phyloP scores from a whole-genome alignment of 176 grass and related monocot species.

The Carex littledalei region DNA sequence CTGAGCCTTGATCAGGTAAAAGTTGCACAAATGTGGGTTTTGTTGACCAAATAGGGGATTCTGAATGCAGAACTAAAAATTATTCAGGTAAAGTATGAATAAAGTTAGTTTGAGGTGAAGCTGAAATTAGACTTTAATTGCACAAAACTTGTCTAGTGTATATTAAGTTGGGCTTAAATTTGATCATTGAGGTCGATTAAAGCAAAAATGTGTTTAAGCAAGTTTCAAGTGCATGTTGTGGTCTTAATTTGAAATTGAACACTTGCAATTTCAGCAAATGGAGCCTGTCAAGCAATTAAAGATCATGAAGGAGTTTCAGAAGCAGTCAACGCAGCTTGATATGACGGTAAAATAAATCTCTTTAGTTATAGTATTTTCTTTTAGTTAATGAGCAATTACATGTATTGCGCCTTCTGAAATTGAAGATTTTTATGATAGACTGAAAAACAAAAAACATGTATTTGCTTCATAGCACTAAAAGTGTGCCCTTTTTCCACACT shows the following conservation, averaged over 20 bases:
- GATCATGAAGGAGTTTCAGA: constrained; percentile 94
- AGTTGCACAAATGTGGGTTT: background rate
- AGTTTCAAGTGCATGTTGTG: background rate
- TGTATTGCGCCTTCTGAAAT: background rate
- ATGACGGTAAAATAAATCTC: constrained; percentile 75
- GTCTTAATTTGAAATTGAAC: background rate
- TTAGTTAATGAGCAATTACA: background rate
- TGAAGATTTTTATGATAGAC: background rate
- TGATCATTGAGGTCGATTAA: background rate
- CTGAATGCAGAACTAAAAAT: background rate
- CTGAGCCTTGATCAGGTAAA: background rate
- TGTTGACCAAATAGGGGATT: background rate
- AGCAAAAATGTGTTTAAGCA: background rate
- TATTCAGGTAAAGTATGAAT: background rate
- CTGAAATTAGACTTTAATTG: background rate
- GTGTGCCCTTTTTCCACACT: background rate
- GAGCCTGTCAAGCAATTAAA: constrained; percentile 86
- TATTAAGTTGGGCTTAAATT: background rate
- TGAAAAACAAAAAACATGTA: background rate
- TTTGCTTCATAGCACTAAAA: background rate
- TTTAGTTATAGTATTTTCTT: constrained; percentile 6
- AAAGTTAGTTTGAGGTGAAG: background rate
- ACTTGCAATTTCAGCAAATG: constrained; percentile 75
- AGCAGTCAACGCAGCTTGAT: constrained; percentile 90
- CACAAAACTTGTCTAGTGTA: background rate